Evolutionary conservation across 352 stramenopile species (phyloP).

Genomic region (Globisporangium carolinianum): DNA sequence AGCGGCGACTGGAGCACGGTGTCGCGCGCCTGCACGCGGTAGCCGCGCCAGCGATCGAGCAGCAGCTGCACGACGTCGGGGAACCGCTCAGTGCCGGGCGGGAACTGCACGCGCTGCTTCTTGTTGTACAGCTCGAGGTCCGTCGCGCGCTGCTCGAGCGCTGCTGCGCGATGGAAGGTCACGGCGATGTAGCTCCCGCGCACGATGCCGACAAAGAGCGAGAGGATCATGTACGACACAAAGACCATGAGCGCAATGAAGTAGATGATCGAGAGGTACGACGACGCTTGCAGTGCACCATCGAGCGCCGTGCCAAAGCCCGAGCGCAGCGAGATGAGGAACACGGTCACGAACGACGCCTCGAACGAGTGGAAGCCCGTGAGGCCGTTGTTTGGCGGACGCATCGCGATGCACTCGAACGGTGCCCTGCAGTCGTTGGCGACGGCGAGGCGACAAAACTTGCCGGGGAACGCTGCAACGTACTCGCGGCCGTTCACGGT

Average conservation of each 20-base stretch:
- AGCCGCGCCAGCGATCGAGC: constrained; percentile 29
- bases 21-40: constrained; percentile 20
- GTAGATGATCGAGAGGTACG: constrained; percentile 70
- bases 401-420: constrained; percentile 51
- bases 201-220: constrained; percentile 80
- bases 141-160: constrained; percentile 23
- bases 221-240: constrained; percentile 82
- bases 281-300: constrained; percentile 60
- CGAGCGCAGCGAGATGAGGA: constrained; percentile 67
- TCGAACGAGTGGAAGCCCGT: constrained; percentile 83
- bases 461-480: constrained; percentile 36
- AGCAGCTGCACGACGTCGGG: constrained; percentile 51
- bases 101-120: constrained; percentile 48
- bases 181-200: constrained; percentile 70
- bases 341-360: constrained; percentile 74
- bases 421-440: constrained; percentile 23
- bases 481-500: constrained; percentile 24
- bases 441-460: constrained; percentile 37
- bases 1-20: constrained; percentile 39
- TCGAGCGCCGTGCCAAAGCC: constrained; percentile 77
- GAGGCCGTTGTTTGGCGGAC: constrained; percentile 59
- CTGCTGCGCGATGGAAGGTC: constrained; percentile 31
- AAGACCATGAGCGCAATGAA: constrained; percentile 80
- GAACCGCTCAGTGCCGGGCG: constrained; percentile 44
- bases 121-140: constrained; percentile 32